These are phyloP conservation scores for Trichoderma cornu-damae DNA, from an alignment of 2,329 filamentous ascomycete species.

Conservation along the genomic window DNA sequence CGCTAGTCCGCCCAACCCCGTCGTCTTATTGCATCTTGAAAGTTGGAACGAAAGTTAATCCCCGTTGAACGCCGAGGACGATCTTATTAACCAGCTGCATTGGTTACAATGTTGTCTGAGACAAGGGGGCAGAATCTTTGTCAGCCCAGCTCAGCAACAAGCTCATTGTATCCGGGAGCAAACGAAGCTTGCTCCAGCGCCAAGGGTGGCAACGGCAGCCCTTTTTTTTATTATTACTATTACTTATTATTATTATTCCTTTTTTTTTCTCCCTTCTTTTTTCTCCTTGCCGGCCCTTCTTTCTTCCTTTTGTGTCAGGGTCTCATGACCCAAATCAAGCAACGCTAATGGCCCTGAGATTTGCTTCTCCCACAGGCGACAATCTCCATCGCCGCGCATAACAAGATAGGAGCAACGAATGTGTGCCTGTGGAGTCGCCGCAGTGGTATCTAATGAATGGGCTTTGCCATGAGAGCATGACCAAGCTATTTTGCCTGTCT, in stretches of 20 bases:
- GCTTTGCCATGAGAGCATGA: conserved; percentile 5
- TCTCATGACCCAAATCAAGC: conserved; percentile 31
- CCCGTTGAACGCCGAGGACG: neutral
- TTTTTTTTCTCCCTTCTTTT: too few species aligned
- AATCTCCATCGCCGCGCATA: conserved; percentile 14
- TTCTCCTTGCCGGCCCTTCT: neutral
- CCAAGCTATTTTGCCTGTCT: conserved; percentile 2
- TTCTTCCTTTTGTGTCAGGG: conserved; percentile 18
- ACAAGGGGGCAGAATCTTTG: neutral
- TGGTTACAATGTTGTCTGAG: conserved; percentile 4
- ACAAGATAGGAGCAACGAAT: conserved; percentile 7
- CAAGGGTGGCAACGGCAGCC: neutral
- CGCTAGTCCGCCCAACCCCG: neutral
- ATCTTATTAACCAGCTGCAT: conserved; percentile 3
- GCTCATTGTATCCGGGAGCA: neutral
- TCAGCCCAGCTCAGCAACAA: neutral
- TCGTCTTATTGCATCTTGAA: neutral
- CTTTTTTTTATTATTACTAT: too few species aligned
- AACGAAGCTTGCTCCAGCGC: neutral
- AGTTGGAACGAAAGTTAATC: neutral
- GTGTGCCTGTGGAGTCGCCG: conserved; percentile 4
- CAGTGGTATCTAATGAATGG: neutral
- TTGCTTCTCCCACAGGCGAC: conserved; percentile 17
- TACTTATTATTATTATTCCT: too few species aligned
- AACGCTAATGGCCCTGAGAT: conserved; percentile 27